A percentile compares a stretch with the other conserved stretches of the same genome.
phyloP scores from a whole-genome alignment of 1,284 basidiomycete genomes.

The Cryptococcus wingfieldii region DNA sequence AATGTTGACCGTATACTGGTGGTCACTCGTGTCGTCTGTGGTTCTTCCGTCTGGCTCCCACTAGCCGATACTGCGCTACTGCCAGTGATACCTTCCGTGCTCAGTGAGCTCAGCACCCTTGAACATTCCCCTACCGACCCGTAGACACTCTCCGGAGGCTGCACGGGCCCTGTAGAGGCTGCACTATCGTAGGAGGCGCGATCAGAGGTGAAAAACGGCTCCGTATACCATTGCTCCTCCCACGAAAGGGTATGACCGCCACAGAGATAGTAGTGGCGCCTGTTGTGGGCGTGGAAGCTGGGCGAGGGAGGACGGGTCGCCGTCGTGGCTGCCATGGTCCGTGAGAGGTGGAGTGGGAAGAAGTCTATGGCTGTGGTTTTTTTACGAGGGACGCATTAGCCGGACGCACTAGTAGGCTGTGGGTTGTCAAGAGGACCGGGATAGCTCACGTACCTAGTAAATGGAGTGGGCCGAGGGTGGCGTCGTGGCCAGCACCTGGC shows the following conservation, averaged over 20 bases:
- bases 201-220: slow-evolving; percentile 29
- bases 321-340: background rate
- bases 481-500: no score
- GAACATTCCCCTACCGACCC: slow-evolving; percentile 11
- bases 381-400: no score
- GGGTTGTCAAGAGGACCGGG: no score
- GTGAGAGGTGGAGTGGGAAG: background rate
- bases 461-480: no score
- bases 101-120: slow-evolving; percentile 1
- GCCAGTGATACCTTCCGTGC: background rate
- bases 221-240: slow-evolving; percentile 33
- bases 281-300: background rate
- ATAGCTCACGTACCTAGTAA: no score
- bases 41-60: background rate
- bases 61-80: background rate
- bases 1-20: background rate
- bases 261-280: slow-evolving; percentile 27
- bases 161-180: slow-evolving; percentile 29
- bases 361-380: no score
- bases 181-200: slow-evolving; percentile 26
- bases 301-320: background rate
- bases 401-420: no score
- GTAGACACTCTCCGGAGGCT: slow-evolving; percentile 29
- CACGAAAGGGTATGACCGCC: slow-evolving; percentile 22
- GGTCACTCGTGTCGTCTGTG: background rate